A percentile compares a stretch with the other conserved stretches of the same genome.
Conservation (phyloP, 805 yeast species). For the Kluyveromyces siamensis region DNA sequence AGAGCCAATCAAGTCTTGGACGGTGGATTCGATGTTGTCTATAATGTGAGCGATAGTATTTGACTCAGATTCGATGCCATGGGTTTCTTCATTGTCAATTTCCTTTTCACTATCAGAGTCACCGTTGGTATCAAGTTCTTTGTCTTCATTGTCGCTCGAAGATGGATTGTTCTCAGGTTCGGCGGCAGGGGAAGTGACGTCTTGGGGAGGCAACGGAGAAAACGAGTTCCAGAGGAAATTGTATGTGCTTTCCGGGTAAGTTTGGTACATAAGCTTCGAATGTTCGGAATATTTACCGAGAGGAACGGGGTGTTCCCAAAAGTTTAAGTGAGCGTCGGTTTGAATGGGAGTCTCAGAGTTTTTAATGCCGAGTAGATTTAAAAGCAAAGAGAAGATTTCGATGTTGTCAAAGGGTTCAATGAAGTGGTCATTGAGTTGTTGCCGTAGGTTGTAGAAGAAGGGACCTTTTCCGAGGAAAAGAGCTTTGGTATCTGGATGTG, state of each 20-base stretch:
- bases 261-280: background rate
- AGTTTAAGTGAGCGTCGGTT: background rate
- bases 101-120: no score
- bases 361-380: conserved; percentile 47
- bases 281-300: background rate
- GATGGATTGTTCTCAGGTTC: no score
- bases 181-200: no score
- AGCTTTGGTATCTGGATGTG: conserved; percentile 75
- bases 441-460: conserved; percentile 38
- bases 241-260: conserved; percentile 1
- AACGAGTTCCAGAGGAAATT: conserved; percentile 2
- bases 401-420: conserved; percentile 59
- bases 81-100: no score
- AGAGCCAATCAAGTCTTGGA: background rate
- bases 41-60: background rate
- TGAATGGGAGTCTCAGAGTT: background rate
- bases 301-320: background rate
- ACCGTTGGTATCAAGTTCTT: no score
- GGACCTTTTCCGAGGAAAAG: conserved; percentile 78
- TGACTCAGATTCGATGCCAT: background rate
- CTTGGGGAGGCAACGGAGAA: background rate
- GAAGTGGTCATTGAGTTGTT: conserved; percentile 5
- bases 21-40: background rate
- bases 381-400: conserved; percentile 65
- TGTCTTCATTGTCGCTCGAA: no score